A percentile compares a stretch with the other conserved stretches of the same genome.
These are phyloP conservation scores for Seminavis robusta DNA, from an alignment of 108 stramenopile genomes.

Conservation along the genomic window DNA sequence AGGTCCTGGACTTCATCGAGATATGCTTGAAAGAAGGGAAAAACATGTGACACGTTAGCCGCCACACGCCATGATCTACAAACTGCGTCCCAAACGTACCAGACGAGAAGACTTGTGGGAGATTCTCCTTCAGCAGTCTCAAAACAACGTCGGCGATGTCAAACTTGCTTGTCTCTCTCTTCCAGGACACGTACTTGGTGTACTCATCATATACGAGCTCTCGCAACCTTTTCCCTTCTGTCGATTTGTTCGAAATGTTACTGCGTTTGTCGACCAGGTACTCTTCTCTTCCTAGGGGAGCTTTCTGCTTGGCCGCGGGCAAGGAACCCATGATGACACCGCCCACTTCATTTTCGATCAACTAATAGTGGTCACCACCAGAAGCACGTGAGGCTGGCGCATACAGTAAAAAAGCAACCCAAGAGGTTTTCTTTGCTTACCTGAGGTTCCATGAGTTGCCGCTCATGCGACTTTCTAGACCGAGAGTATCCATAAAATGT, in stretches of 20 bases:
- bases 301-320: slow-evolving; percentile 6
- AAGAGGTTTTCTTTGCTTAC: too few species aligned
- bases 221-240: slow-evolving; percentile 4
- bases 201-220: slow-evolving; percentile 14
- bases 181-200: slow-evolving; percentile 22
- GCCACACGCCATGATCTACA: background rate
- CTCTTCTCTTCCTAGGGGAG: slow-evolving; percentile 11
- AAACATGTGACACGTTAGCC: too few species aligned
- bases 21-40: slow-evolving; percentile 15
- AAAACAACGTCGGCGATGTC: slow-evolving; percentile 24
- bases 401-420: too few species aligned
- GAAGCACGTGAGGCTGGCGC: too few species aligned
- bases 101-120: slow-evolving; percentile 3
- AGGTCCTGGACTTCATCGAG: slow-evolving; percentile 33
- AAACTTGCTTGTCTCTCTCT: background rate
- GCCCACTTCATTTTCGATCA: slow-evolving; percentile 33
- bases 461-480: background rate
- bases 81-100: background rate
- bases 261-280: slow-evolving; percentile 16
- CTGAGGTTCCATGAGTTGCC: slow-evolving; percentile 3
- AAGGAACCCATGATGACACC: slow-evolving; percentile 30
- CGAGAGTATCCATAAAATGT: slow-evolving; percentile 9
- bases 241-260: slow-evolving; percentile 18
- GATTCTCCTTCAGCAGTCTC: background rate
- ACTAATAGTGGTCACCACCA: too few species aligned